A percentile compares a stretch with the other conserved stretches of the same genome.
These are phyloP conservation scores for Ganoderma multipileum DNA, from an alignment of 1,284 basidiomycete species.

Conservation along the genomic window DNA sequence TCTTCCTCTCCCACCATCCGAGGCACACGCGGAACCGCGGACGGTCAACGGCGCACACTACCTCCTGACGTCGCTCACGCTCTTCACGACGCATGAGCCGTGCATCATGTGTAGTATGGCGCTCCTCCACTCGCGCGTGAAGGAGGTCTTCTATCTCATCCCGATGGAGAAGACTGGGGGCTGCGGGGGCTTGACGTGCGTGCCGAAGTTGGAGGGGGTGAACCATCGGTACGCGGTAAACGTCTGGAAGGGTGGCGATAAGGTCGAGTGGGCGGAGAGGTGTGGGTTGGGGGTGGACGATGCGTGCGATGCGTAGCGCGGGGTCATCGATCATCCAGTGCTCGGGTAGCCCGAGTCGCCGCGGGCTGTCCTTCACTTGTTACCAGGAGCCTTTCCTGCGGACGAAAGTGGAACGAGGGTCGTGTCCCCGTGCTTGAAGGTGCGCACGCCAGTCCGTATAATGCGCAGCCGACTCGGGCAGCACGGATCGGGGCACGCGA, in stretches of 20 bases:
- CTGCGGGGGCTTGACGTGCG: slow-evolving; percentile 71
- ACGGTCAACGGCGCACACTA: slow-evolving; percentile 76
- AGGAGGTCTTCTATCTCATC: slow-evolving; percentile 79
- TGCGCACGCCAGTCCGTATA: slow-evolving; percentile 53
- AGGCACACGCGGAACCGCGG: slow-evolving; percentile 20
- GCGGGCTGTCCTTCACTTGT: not conserved
- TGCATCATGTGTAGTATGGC: slow-evolving; percentile 98
- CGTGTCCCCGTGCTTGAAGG: slow-evolving; percentile 59
- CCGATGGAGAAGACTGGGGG: slow-evolving; percentile 80
- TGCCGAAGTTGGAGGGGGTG: slow-evolving; percentile 79
- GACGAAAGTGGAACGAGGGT: slow-evolving; percentile 53
- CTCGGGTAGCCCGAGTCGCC: not conserved
- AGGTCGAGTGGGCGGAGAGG: slow-evolving; percentile 13
- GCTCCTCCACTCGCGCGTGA: slow-evolving; percentile 87
- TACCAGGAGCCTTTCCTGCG: not conserved
- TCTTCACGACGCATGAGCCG: slow-evolving; percentile 93
- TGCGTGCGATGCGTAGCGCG: slow-evolving; percentile 49
- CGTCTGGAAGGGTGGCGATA: slow-evolving; percentile 49
- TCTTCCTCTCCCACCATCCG: not conserved
- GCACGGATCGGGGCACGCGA: slow-evolving; percentile 70
- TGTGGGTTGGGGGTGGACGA: slow-evolving; percentile 45
- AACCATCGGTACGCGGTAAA: slow-evolving; percentile 85
- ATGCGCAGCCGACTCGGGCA: slow-evolving; percentile 65
- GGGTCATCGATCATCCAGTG: not conserved
- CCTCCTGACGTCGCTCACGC: slow-evolving; percentile 80